Evolutionary conservation across 805 yeast genomes (phyloP).

Genomic region (Ogataea nitratoaversa): DNA sequence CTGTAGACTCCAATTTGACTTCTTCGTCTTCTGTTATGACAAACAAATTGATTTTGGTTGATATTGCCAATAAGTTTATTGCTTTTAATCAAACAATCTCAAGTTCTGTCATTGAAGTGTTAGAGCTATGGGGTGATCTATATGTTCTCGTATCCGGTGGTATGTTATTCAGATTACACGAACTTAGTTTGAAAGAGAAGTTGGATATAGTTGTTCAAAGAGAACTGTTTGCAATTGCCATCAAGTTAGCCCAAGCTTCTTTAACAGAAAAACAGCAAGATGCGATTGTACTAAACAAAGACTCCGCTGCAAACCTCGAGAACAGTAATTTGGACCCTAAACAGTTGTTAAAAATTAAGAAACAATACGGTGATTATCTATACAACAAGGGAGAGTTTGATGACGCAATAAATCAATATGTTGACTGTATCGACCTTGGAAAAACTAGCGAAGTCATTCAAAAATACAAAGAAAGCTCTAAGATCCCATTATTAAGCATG

Average conservation of each 20-base stretch:
- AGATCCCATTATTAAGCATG: constrained; percentile 56
- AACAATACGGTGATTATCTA: constrained; percentile 66
- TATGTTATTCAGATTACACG: constrained; percentile 59
- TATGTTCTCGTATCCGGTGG: constrained; percentile 74
- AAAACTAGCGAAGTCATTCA: constrained; percentile 75
- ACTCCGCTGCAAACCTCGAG: not conserved
- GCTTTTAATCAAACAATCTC: constrained; percentile 69
- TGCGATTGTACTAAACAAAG: constrained; percentile 11
- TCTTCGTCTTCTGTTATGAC: constrained; percentile 29
- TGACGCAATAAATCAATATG: constrained; percentile 72
- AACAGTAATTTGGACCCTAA: constrained; percentile 24
- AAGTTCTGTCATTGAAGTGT: constrained; percentile 54
- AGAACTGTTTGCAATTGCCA: constrained; percentile 69
- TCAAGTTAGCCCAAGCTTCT: constrained; percentile 50
- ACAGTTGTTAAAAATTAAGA: constrained; percentile 40
- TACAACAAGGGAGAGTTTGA: constrained; percentile 61
- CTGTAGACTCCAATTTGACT: constrained; percentile 35
- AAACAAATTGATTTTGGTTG: constrained; percentile 62
- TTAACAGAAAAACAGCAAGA: constrained; percentile 39
- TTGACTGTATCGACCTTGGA: constrained; percentile 42
- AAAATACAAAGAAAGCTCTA: constrained; percentile 73
- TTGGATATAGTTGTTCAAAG: constrained; percentile 64
- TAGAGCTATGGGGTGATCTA: constrained; percentile 52
- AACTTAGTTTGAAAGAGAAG: constrained; percentile 63
- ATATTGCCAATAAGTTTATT: constrained; percentile 62